Base-by-base conservation (phyloP, 768 basidiomycete species). In the Gloeostereum incarnatum region DNA sequence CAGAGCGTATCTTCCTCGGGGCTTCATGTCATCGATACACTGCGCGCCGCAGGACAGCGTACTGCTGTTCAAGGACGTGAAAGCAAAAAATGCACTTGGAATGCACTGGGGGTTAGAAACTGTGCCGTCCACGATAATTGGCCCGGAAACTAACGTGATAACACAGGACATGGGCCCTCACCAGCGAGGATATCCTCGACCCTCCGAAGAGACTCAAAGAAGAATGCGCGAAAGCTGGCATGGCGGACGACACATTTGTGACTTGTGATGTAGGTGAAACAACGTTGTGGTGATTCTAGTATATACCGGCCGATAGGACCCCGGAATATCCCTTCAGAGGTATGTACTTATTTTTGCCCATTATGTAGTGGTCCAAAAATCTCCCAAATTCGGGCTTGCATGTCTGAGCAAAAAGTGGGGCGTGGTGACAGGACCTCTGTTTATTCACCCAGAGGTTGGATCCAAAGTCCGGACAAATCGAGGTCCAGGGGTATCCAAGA, bases 101-200 rank as follows among this genome's bases (percentile, higher is more conserved):
- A 82, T 83, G 69, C 81, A 81, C 53, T 83, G 78, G 78, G 78
- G 74, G 73, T 75, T 47, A n/a, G n/a, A n/a, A n/a, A n/a, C n/a
- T n/a, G n/a, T n/a, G n/a, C n/a, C n/a, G n/a, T n/a, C n/a, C 6
- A n/a, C n/a, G n/a, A n/a, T n/a, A n/a, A n/a, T n/a, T n/a, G n/a
- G n/a, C n/a, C n/a, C n/a, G n/a, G n/a, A n/a, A n/a, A n/a, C n/a
- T n/a, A n/a, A n/a, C n/a, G n/a, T n/a, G n/a, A n/a, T n/a, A n/a
- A n/a, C 36, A 34, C 41, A 74, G 71, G 10, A 71, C 74, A 0
- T 78, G 73, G 71, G 54, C 66, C 0, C 52, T 77, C 25, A 75
- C 75, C 1, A 46, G 54, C 0, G 75, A 78, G 40, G 64, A 71
- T n/a, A 62, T 80, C 23, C 53, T 67, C 19, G 80, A 83, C 49